Percentiles rank a stretch among this genome's conserved stretches.
phyloP scores from a whole-genome alignment of 2,329 filamentous ascomycete genomes.

The Proliferodiscus dingleyae region DNA sequence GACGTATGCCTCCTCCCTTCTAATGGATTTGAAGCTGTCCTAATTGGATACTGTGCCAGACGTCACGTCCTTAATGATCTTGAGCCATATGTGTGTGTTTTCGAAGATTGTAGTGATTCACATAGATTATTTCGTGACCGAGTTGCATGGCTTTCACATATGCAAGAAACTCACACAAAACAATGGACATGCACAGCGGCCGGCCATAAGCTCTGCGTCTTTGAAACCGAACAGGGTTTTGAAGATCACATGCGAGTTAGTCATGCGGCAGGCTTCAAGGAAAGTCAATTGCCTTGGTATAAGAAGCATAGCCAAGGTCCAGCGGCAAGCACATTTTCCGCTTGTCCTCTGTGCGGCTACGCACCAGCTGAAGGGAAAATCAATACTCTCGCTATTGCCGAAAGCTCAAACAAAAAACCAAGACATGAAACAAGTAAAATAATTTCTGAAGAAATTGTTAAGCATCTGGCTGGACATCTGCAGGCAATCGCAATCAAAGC shows the following conservation, averaged over 20 bases:
- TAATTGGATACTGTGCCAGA: too few relatives aligned
- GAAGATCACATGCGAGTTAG: not conserved
- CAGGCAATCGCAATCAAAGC: not conserved
- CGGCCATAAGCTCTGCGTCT: not conserved
- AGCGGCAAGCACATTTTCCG: not conserved
- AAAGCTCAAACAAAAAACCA: not conserved
- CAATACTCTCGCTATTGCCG: not conserved
- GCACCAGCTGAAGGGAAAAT: not conserved
- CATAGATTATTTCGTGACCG: not conserved
- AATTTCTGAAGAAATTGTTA: not conserved
- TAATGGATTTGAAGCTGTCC: too few relatives aligned
- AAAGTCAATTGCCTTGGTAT: not conserved
- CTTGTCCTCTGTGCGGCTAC: not conserved
- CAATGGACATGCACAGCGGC: not conserved
- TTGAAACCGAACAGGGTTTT: not conserved
- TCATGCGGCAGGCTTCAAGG: not conserved
- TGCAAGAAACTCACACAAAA: constrained; percentile 1
- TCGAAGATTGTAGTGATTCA: not conserved
- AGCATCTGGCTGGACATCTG: not conserved
- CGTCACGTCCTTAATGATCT: not conserved
- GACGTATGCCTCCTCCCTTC: too few relatives aligned
- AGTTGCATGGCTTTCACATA: not conserved
- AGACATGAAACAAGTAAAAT: not conserved
- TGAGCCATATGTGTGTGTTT: not conserved
- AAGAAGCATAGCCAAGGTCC: constrained; percentile 1